Evolutionary conservation across 371 early-diverging fungal genomes (phyloP).

Genomic region (Saksenaea vasiformis): DNA sequence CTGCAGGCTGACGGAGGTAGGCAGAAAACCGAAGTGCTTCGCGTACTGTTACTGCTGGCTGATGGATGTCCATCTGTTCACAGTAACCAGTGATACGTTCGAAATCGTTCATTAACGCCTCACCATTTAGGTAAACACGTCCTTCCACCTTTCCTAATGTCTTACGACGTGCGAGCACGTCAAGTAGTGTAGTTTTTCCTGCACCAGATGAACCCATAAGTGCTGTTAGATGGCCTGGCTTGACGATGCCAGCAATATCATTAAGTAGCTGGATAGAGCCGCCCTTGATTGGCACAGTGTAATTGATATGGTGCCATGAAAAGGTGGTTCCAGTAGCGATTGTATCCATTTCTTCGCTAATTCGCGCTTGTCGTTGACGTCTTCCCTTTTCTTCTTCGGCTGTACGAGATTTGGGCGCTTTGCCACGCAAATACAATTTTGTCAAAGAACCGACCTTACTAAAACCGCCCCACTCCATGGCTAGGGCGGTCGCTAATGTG

Average conservation of each 20-base stretch:
- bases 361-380: conserved; percentile 15
- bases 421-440: conserved; percentile 49
- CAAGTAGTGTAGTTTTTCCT: conserved; percentile 84
- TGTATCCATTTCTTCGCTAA: conserved; percentile 19
- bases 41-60: too few species aligned
- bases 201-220: conserved; percentile 84
- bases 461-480: conserved; percentile 53
- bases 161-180: too few species aligned
- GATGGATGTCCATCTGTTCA: conserved; percentile 78
- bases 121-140: conserved; percentile 60
- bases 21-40: conserved; percentile 72
- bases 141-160: conserved; percentile 77
- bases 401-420: conserved; percentile 25
- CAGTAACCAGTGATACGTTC: conserved; percentile 72
- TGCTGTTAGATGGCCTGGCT: conserved; percentile 74
- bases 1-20: conserved; percentile 57
- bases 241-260: too few species aligned
- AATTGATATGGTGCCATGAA: conserved; percentile 50
- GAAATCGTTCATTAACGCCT: conserved; percentile 46
- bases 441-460: conserved; percentile 50
- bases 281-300: conserved; percentile 52
- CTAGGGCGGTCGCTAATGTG: conserved; percentile 36
- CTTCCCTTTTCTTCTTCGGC: conserved; percentile 25
- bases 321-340: conserved; percentile 49
- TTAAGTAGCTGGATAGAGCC: conserved; percentile 47